Conservation (phyloP, 2,329 filamentous ascomycete species). For the Fusarium avenaceum region DNA sequence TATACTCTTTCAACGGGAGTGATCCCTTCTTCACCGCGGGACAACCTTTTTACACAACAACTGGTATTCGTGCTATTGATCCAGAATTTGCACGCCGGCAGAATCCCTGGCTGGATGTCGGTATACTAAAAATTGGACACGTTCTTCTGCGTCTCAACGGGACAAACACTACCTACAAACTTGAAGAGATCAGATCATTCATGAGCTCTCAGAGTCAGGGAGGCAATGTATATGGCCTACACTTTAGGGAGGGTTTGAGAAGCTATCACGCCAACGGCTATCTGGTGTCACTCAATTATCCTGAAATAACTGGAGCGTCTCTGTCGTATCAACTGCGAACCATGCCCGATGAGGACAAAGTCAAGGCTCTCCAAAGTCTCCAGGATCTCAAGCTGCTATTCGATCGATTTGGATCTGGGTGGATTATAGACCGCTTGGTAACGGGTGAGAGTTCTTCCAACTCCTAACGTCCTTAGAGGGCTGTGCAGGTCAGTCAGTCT, state of each 20-base stretch:
- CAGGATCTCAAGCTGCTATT: too few relatives aligned
- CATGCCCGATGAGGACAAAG: too few relatives aligned
- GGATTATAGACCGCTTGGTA: too few relatives aligned
- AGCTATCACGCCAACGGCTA: constrained; percentile 26
- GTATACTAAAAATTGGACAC: not conserved
- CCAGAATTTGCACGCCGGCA: not conserved
- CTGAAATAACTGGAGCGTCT: constrained; percentile 10
- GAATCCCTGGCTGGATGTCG: constrained; percentile 17
- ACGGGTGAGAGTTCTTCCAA: too few relatives aligned
- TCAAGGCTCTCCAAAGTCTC: too few relatives aligned
- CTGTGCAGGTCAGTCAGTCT: too few relatives aligned
- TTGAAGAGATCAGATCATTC: not conserved
- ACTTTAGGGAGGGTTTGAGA: constrained; percentile 11
- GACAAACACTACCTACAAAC: not conserved
- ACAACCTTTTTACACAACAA: constrained; percentile 7
- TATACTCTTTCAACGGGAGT: too few relatives aligned
- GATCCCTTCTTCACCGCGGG: constrained; percentile 8
- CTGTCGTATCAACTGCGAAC: too few relatives aligned
- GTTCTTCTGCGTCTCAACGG: not conserved
- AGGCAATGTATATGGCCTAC: constrained; percentile 4
- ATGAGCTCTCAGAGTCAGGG: not conserved
- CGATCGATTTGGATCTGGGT: too few relatives aligned
- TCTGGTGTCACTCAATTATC: constrained; percentile 21
- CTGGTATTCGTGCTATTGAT: constrained; percentile 5
- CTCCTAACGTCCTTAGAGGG: too few relatives aligned